Conservation (phyloP, 2,329 filamentous ascomycete genomes). For the Aspergillus proliferans region DNA sequence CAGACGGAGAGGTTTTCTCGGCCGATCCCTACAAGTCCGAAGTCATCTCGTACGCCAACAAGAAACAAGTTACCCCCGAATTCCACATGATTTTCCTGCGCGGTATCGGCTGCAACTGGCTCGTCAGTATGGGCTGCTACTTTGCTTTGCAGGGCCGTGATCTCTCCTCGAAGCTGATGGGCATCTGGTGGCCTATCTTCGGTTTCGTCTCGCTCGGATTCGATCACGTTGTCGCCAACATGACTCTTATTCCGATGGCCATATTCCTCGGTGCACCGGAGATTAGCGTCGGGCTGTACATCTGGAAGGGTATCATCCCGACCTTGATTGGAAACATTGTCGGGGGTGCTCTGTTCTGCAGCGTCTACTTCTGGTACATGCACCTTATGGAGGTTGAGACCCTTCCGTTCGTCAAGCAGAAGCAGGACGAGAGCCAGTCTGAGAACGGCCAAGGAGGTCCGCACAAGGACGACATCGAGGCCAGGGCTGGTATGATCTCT, state of each 20-base stretch:
- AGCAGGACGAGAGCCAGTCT: not conserved
- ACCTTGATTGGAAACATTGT: constrained; percentile 49
- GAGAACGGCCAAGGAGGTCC: not conserved
- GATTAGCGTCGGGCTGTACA: constrained; percentile 46
- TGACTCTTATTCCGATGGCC: constrained; percentile 49
- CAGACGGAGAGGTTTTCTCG: constrained; percentile 44
- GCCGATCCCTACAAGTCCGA: constrained; percentile 40
- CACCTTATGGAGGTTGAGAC: constrained; percentile 28
- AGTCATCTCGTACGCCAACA: constrained; percentile 42
- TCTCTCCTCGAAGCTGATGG: constrained; percentile 48
- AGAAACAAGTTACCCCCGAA: constrained; percentile 44
- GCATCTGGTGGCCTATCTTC: constrained; percentile 53
- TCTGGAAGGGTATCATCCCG: constrained; percentile 54
- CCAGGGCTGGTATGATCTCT: not conserved
- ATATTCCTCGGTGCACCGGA: constrained; percentile 45
- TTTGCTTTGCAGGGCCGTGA: constrained; percentile 43
- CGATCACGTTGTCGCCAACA: constrained; percentile 54
- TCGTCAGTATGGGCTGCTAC: constrained; percentile 51
- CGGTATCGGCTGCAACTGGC: constrained; percentile 53
- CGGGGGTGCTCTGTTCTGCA: constrained; percentile 50
- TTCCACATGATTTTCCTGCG: constrained; percentile 51
- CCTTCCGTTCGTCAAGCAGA: constrained; percentile 10
- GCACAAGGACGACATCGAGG: not conserved
- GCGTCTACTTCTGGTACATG: constrained; percentile 45
- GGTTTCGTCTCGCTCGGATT: constrained; percentile 50